Evolutionary conservation across 2,329 filamentous ascomycete species (phyloP), one percentile per base, ranked within the genome.

Genomic region (Stagonosporopsis tanaceti): DNA sequence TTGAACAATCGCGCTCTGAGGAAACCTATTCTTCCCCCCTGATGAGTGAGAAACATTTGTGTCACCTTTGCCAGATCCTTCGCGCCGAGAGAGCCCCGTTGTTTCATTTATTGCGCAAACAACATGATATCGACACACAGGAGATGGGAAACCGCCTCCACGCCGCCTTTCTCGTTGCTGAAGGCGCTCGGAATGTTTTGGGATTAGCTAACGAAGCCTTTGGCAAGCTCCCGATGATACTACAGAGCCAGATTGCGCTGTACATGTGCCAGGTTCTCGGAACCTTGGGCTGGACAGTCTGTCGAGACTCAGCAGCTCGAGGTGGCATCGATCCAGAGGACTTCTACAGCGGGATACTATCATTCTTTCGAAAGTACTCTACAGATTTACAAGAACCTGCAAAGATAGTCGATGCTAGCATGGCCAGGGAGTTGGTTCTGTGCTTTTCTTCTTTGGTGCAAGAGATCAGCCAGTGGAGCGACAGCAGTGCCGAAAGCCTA

Each of bases 31-130:
- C 57, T 11, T 51, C 50, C 15, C 55, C 61, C 17, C 50, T 75
- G n/a, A 41, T 75, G 12, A 66, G 62, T 57, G 60, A 66, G 22
- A 74, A 67, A 53, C 73, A 76, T 56, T 32, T 76, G 15, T 66
- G 67, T 14, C 59, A 68, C 14, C 38, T 74, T 11, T 42, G 54
- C 41, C 54, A 58, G 11, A 63, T 76, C 6, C 45, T 75, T 37
- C 68, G 69, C 30, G 34, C 45, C 6, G 72, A 72, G 12, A 70
- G 66, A 30, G 44, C 54, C 1, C 60, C 64, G 11, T 34, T 69
- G 2, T 75, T 73, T 28, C 60, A 67, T 15, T 25, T 74, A 20
- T 47, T 76, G 15, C 60, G 55, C 39, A 74, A 70, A 53, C 69
- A 75, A 20, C 69, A 74, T 50, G 57, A 48, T 22, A 48, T 55